phyloP scores from a whole-genome alignment of 2,329 filamentous ascomycete species.

The Cladobotryum mycophilum region DNA sequence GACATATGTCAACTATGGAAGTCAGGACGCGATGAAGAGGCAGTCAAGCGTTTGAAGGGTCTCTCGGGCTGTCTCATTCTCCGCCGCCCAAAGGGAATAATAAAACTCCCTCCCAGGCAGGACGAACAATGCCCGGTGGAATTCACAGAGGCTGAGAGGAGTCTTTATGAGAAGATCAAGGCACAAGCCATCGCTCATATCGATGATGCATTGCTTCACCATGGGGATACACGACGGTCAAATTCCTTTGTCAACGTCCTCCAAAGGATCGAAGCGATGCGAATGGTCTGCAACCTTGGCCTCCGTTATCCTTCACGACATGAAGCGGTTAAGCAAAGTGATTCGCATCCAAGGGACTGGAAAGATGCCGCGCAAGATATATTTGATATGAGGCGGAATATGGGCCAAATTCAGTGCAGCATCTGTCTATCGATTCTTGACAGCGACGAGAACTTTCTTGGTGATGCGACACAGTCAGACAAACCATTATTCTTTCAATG shows the following conservation, averaged over 20 bases:
- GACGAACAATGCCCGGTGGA: slow-evolving; percentile 30
- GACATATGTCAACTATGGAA: slow-evolving; percentile 37
- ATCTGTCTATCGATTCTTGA: slow-evolving; percentile 23
- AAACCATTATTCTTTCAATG: slow-evolving; percentile 26
- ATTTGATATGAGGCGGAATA: slow-evolving; percentile 28
- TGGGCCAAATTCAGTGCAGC: slow-evolving; percentile 20
- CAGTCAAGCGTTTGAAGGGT: slow-evolving; percentile 32
- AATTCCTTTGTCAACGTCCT: slow-evolving; percentile 35
- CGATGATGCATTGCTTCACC: slow-evolving; percentile 25
- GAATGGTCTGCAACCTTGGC: slow-evolving; percentile 42
- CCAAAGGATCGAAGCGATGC: slow-evolving; percentile 38
- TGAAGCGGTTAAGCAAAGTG: slow-evolving; percentile 2
- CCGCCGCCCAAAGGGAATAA: slow-evolving; percentile 31
- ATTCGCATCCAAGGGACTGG: slow-evolving; percentile 14
- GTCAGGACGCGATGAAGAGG: slow-evolving; percentile 27
- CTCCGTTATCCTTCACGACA: slow-evolving; percentile 31
- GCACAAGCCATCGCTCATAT: slow-evolving; percentile 23
- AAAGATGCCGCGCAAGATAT: slow-evolving; percentile 23
- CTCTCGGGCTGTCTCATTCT: slow-evolving; percentile 34
- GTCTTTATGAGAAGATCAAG: slow-evolving; percentile 28
- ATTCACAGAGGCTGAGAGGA: slow-evolving; percentile 29
- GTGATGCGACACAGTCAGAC: slow-evolving; percentile 10
- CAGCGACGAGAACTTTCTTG: slow-evolving; percentile 16
- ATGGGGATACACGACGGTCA: slow-evolving; percentile 8
- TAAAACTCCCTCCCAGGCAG: slow-evolving; percentile 30